These are phyloP conservation scores for Globisporangium cylindrosporum DNA, from an alignment of 352 stramenopile genomes.

Conservation along the genomic window DNA sequence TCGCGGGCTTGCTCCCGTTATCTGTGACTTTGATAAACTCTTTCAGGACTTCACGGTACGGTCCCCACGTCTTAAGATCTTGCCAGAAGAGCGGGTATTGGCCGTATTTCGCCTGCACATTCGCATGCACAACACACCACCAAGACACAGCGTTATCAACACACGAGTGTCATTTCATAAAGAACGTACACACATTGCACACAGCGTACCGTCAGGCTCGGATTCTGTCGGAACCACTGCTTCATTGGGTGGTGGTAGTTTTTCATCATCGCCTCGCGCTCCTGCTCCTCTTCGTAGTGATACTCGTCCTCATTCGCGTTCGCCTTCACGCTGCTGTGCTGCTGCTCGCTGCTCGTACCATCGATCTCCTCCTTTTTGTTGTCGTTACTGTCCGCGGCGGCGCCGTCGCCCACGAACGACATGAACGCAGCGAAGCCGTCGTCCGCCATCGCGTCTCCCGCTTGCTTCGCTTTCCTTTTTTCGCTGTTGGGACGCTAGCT, in stretches of 20 bases:
- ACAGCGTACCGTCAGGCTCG: constrained; percentile 35
- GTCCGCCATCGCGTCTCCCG: constrained; percentile 42
- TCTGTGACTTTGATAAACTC: constrained; percentile 86
- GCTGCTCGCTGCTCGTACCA: background rate
- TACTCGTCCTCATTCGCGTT: constrained; percentile 51
- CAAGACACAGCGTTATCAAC: background rate
- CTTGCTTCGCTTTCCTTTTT: background rate
- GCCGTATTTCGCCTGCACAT: constrained; percentile 75
- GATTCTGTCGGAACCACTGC: constrained; percentile 79
- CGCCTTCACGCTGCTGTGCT: background rate
- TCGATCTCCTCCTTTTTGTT: background rate
- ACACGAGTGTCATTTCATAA: background rate
- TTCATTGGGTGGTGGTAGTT: constrained; percentile 86
- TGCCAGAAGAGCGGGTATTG: constrained; percentile 94
- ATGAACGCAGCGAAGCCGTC: constrained; percentile 75
- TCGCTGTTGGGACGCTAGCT: background rate
- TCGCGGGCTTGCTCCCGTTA: constrained; percentile 23
- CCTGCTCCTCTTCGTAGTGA: constrained; percentile 81
- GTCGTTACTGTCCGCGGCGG: constrained; percentile 9
- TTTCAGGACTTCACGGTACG: constrained; percentile 91
- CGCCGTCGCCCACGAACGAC: constrained; percentile 41
- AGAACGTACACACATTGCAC: background rate
- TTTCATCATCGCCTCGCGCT: constrained; percentile 89
- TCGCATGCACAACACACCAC: constrained; percentile 3
- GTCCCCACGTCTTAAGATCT: constrained; percentile 92